Evolutionary conservation across 768 basidiomycete species (phyloP), one percentile per base, ranked within the genome.

Genomic region (Suillus cothurnatus): DNA sequence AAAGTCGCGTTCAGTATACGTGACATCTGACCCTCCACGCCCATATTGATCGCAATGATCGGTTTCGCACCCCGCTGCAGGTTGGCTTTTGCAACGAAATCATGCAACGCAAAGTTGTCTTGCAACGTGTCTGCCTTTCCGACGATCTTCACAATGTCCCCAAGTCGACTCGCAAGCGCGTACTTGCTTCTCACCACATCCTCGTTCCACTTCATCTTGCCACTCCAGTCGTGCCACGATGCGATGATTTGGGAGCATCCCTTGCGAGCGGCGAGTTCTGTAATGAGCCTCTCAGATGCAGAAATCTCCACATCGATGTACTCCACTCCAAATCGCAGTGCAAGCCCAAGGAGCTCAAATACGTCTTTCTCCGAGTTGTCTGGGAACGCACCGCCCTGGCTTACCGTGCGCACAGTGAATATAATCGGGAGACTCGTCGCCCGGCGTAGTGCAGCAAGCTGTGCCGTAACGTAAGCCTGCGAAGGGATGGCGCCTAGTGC

Each of bases 151-250:
- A 95, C 82, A 43, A 99, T 88, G 76, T 99, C 96, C 4, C 95
- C 95, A 52, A 88, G 81, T 65, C 79, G 77, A 52, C 82, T 78
- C 2, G 92, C 93, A 32, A 85, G 69, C 31, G 84, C 82, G 74
- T 92, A 93, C 72, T 91, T 92, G 64, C 88, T 85, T 70, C 86
- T 84, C 53, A 91, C 86, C 31, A 81, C 74, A 6, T 84, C 76
- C 21, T 90, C 82, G 68, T 88, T 84, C 97, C 97, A 99, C 69
- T 85, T 85, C 80, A 96, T 82, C 15, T 82, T 81, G 4, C 97
- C 96, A 52, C 86, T 89, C 90, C 92, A 95, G 71, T 99, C 95
- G 73, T 98, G 97, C 89, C 91, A 97, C 7, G 95, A 97, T 0
- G 94, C 92, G 64, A 99, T 89, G 71, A 98, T 86, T 69, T 89